Conservation (phyloP, 805 yeast genomes). For the Metschnikowia aberdeeniae region DNA sequence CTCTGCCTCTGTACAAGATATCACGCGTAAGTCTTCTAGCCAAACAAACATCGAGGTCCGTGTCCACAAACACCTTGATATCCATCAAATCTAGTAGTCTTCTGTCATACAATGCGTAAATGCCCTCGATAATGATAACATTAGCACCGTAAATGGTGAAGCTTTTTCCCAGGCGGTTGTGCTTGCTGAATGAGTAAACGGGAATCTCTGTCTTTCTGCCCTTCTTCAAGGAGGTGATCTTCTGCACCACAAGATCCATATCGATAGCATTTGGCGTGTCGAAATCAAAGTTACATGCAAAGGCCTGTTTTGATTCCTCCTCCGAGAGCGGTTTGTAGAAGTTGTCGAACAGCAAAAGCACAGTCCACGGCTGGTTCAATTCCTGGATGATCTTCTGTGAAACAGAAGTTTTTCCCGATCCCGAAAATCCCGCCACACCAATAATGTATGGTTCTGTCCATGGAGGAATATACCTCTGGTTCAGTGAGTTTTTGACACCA, state of each 20-base stretch:
- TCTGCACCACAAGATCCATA: constrained; percentile 61
- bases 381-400: constrained; percentile 77
- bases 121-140: constrained; percentile 88
- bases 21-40: constrained; percentile 87
- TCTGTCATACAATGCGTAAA: constrained; percentile 72
- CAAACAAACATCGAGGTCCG: constrained; percentile 88
- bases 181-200: constrained; percentile 63
- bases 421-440: constrained; percentile 71
- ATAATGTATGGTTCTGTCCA: constrained; percentile 84
- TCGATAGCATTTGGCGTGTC: constrained; percentile 87
- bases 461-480: constrained; percentile 53
- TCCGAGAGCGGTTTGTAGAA: constrained; percentile 73
- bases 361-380: constrained; percentile 90
- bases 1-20: constrained; percentile 81
- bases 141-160: constrained; percentile 88
- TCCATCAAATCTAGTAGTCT: constrained; percentile 75
- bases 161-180: constrained; percentile 59
- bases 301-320: constrained; percentile 63
- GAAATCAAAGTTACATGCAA: constrained; percentile 70
- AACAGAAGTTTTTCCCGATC: constrained; percentile 93
- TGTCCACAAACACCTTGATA: constrained; percentile 84
- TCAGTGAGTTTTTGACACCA: neutral
- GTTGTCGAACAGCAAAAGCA: constrained; percentile 82
- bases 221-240: constrained; percentile 60
- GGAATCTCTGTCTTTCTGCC: constrained; percentile 51